Percentiles rank a stretch among this genome's conserved stretches.
Evolutionary conservation across 176 grass and related monocot genomes (phyloP).

Genomic region (Phyllostachys edulis): DNA sequence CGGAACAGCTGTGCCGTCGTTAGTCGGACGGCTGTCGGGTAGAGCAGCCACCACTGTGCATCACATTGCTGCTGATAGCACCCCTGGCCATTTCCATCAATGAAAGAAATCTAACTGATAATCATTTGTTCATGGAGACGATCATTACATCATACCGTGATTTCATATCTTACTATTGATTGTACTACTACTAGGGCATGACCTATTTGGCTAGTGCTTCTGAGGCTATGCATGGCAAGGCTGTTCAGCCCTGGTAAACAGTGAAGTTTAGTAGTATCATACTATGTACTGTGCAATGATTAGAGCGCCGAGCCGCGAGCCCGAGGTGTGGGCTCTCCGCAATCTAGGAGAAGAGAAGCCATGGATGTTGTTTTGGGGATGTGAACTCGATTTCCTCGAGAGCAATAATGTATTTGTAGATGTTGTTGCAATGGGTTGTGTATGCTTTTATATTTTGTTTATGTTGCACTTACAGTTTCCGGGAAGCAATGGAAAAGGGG

Average conservation of each 20-base stretch:
- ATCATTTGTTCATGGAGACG: neutral
- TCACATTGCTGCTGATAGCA: neutral
- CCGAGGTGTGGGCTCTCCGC: constrained; percentile 18
- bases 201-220: constrained; percentile 7
- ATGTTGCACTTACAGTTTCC: constrained; percentile 14
- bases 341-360: constrained; percentile 31
- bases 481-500: constrained; percentile 19
- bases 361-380: constrained; percentile 45
- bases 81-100: neutral
- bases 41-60: neutral
- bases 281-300: neutral
- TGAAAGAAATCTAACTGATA: neutral
- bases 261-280: neutral
- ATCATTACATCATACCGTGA: neutral
- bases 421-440: neutral
- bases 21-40: constrained; percentile 29
- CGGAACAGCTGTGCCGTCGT: constrained; percentile 13
- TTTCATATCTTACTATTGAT: neutral
- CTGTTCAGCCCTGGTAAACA: neutral
- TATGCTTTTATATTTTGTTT: neutral
- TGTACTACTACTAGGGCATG: constrained; percentile 1
- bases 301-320: neutral
- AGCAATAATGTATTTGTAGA: constrained; percentile 5
- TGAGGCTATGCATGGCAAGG: too few relatives aligned
- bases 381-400: constrained; percentile 29